Evolutionary conservation across 768 basidiomycete species (phyloP), one percentile per base, ranked within the genome.

Genomic region (Leccinum aurantiacum): DNA sequence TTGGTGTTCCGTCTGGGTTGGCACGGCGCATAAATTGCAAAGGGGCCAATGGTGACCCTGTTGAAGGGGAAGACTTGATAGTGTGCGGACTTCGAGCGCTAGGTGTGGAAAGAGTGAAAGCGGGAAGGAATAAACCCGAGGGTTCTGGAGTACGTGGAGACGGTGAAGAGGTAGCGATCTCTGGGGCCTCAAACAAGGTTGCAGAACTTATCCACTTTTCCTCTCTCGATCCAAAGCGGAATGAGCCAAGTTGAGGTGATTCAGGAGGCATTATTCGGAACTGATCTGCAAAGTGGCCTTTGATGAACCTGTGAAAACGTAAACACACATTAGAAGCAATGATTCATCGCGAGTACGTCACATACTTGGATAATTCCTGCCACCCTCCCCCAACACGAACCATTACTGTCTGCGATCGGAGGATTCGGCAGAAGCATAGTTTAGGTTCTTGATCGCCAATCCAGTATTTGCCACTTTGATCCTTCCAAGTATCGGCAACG

Each of bases 361-460:
- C 88, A 50, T 71, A 95, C 94, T 87, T 93, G 19, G 92, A 93
- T 55, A 98, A 75, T 72, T 96, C 94, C 57, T 85, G 78, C 95
- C 95, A 98, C 17, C 95, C 95, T 37, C 95, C 95, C 27, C 95
- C 95, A 14, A 97, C 93, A 60, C 95, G 85, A 48, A 98, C 95
- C 95, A 97, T 97, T 63, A 96, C 94, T 0, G 91, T 94, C 67
- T 93, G 90, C 1, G 90, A 93, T 11, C 93, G 86, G 27, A 96
- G 76, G 50, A 96, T 96, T 27, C 95, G 84, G 72, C 93, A 94
- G 73, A 94, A 96, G 73, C 93, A 95, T 33, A 96, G 78, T 72
- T 87, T 93, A 6, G 93, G 85, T 54, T 95, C 92, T 65, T 92
- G 86, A 64, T 93, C 88, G 14, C 95, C 95, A 65, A 96, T 97